These are phyloP conservation scores for Curvularia verruculosa DNA, from an alignment of 2,329 filamentous ascomycete genomes.

Conservation along the genomic window DNA sequence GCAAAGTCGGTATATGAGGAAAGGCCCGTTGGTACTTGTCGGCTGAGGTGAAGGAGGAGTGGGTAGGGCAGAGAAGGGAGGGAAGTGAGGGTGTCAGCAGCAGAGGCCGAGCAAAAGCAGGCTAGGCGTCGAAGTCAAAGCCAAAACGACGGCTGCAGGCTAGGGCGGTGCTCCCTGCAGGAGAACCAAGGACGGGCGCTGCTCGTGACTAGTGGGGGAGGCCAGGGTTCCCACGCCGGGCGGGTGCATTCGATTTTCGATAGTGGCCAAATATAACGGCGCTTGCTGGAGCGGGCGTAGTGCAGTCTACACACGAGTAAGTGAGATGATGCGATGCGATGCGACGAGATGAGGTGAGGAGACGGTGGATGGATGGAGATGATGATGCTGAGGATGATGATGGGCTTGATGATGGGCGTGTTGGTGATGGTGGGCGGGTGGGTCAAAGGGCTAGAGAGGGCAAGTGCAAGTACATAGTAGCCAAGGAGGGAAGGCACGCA, in stretches of 20 bases:
- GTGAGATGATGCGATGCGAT: too few relatives aligned
- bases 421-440: too few relatives aligned
- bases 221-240: constrained; percentile 17
- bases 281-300: constrained; percentile 14
- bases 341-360: too few relatives aligned
- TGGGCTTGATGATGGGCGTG: neutral
- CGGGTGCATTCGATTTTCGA: constrained; percentile 33
- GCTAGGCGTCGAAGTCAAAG: constrained; percentile 19
- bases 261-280: constrained; percentile 34
- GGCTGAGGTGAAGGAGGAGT: constrained; percentile 31
- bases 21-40: constrained; percentile 47
- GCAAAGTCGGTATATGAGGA: constrained; percentile 39
- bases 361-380: too few relatives aligned
- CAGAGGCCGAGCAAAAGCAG: constrained; percentile 6
- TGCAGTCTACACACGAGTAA: neutral
- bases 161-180: constrained; percentile 30
- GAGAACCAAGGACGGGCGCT: constrained; percentile 17
- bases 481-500: too few relatives aligned
- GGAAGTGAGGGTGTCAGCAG: constrained; percentile 15
- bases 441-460: too few relatives aligned
- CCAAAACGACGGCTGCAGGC: constrained; percentile 26
- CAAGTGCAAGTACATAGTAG: too few relatives aligned
- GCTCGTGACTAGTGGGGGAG: constrained; percentile 20
- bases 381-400: too few relatives aligned
- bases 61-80: constrained; percentile 15